A percentile compares a stretch with the other conserved stretches of the same genome.
These are phyloP conservation scores for Ophiosphaerella narmari DNA, from an alignment of 2,329 filamentous ascomycete species.

Conservation along the genomic window DNA sequence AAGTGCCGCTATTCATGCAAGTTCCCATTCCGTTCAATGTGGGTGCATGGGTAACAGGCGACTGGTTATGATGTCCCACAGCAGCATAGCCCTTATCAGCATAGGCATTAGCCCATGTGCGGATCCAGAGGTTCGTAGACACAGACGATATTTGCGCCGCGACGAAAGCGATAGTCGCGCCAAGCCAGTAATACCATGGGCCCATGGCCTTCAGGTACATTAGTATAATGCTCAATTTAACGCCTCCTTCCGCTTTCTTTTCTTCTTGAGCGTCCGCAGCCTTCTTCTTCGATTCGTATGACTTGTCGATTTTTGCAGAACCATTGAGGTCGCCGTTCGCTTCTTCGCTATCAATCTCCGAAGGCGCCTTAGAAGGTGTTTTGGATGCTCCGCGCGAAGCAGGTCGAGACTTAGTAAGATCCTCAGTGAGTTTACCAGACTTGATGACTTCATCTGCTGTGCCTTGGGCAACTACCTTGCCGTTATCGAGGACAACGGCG, in stretches of 20 bases:
- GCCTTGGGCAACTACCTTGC: constrained; percentile 77
- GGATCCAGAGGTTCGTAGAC: constrained; percentile 91
- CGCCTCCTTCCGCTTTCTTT: constrained; percentile 79
- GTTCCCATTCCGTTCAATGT: constrained; percentile 51
- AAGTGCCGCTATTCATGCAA: constrained; percentile 57
- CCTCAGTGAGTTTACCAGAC: constrained; percentile 87
- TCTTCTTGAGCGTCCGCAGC: constrained; percentile 64
- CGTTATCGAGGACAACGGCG: constrained; percentile 86
- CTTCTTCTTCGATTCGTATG: constrained; percentile 51
- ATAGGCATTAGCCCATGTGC: constrained; percentile 93
- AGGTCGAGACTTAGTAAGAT: constrained; percentile 75
- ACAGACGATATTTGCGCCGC: constrained; percentile 85
- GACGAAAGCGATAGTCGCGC: constrained; percentile 74
- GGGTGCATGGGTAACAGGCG: constrained; percentile 50
- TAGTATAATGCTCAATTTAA: constrained; percentile 83
- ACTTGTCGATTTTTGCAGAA: constrained; percentile 48
- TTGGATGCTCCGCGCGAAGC: constrained; percentile 72
- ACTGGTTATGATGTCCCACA: constrained; percentile 38
- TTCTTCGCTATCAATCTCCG: constrained; percentile 69
- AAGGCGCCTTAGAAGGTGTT: constrained; percentile 77
- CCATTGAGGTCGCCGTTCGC: constrained; percentile 54
- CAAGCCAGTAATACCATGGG: constrained; percentile 92
- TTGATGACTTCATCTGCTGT: constrained; percentile 75
- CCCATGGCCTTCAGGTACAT: constrained; percentile 92
- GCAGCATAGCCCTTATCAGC: constrained; percentile 51